Evolutionary conservation across 179 eudicot genomes (phyloP).

Genomic region (Silene vulgaris): DNA sequence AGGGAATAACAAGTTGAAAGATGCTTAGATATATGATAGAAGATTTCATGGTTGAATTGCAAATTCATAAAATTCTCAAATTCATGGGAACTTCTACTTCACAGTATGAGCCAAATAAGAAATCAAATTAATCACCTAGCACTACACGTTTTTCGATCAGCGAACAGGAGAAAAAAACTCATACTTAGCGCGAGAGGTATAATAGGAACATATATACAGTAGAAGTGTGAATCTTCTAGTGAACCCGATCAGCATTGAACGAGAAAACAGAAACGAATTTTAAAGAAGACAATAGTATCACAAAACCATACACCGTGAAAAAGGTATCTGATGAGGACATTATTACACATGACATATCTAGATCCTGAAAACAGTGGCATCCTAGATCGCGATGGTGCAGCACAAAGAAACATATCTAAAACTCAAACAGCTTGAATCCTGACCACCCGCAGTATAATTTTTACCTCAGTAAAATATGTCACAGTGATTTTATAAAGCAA

Average conservation of each 20-base stretch:
- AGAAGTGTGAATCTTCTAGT: background rate
- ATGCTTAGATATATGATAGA: background rate
- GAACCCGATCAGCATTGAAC: background rate
- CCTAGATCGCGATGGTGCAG: background rate
- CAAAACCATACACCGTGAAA: too few relatives aligned
- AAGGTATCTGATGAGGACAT: background rate
- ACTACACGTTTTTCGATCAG: background rate
- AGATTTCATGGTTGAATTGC: background rate
- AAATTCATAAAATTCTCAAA: background rate
- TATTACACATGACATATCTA: background rate
- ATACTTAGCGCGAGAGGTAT: background rate
- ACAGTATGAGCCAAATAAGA: background rate
- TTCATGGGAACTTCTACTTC: background rate
- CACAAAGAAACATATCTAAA: background rate
- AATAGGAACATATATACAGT: background rate
- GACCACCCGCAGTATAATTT: background rate
- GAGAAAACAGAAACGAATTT: background rate
- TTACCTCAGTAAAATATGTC: background rate
- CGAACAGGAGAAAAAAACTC: background rate
- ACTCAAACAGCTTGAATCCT: background rate
- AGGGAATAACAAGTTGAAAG: background rate
- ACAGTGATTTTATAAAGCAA: background rate
- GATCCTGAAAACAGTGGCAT: slow-evolving; percentile 2
- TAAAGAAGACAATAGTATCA: too few relatives aligned
- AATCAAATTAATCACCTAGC: background rate